Percentiles rank a stretch among this genome's conserved stretches.
phyloP scores from a whole-genome alignment of 2,329 filamentous ascomycete species.

The Colletotrichum tabaci region DNA sequence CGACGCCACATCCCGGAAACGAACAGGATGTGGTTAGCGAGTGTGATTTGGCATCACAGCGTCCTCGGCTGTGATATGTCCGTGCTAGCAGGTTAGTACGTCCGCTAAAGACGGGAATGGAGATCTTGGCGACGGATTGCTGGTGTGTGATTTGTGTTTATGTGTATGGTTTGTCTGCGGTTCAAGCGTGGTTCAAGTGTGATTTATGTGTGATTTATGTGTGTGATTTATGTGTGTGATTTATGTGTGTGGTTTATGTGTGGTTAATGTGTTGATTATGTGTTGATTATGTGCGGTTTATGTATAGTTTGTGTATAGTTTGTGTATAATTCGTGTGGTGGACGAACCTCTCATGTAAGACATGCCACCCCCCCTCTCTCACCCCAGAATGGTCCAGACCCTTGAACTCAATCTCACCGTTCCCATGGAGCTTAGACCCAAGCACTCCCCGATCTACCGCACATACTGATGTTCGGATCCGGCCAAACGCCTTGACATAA shows the following conservation, averaged over 20 bases:
- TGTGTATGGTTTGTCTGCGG: too few relatives aligned
- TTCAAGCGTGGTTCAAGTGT: too few relatives aligned
- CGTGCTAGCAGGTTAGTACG: background rate
- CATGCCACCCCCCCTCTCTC: background rate
- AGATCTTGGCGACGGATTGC: constrained; percentile 6
- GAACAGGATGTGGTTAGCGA: background rate
- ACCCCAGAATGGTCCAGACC: constrained; percentile 5
- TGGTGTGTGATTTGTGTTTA: background rate
- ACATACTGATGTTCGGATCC: constrained; percentile 19
- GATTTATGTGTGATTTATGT: too few relatives aligned
- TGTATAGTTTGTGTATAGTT: too few relatives aligned
- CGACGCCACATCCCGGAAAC: constrained; percentile 29
- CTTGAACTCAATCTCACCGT: constrained; percentile 17
- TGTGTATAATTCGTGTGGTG: too few relatives aligned
- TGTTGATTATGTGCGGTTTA: background rate
- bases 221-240: too few relatives aligned
- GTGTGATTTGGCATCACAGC: background rate
- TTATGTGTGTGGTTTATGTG: too few relatives aligned
- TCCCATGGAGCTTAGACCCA: constrained; percentile 2
- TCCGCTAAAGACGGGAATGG: constrained; percentile 30
- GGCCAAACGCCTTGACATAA: background rate
- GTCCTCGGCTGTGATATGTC: background rate
- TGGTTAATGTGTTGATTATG: too few relatives aligned
- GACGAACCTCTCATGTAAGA: background rate
- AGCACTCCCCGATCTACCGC: background rate